Conservation (phyloP, 2,329 filamentous ascomycete genomes). For the Penicillium sp. region DNA sequence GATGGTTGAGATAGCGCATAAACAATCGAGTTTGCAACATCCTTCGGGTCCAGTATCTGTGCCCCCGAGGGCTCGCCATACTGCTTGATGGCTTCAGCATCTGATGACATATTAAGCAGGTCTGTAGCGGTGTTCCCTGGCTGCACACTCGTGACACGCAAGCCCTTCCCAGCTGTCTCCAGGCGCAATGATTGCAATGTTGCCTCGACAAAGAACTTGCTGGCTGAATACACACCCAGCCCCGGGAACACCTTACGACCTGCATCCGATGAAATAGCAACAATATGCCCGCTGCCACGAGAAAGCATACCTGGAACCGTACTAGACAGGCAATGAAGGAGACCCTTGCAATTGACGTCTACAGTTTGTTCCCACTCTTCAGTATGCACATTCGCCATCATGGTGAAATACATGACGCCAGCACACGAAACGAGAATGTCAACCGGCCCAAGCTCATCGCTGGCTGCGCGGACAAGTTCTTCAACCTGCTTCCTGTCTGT, state of each 20-base stretch:
- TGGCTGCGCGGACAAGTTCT: constrained; percentile 57
- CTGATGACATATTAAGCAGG: constrained; percentile 69
- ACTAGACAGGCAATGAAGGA: constrained; percentile 67
- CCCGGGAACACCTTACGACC: constrained; percentile 79
- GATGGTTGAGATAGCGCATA: constrained; percentile 70
- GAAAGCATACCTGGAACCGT: constrained; percentile 68
- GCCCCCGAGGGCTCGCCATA: constrained; percentile 72
- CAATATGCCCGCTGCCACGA: constrained; percentile 67
- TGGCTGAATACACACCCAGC: constrained; percentile 75
- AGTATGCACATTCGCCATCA: constrained; percentile 72
- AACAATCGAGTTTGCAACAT: constrained; percentile 69
- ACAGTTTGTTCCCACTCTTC: constrained; percentile 80
- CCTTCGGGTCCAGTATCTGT: constrained; percentile 67
- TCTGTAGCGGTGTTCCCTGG: constrained; percentile 74
- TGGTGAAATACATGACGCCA: constrained; percentile 84
- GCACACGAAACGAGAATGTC: constrained; percentile 78
- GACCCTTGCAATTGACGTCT: constrained; percentile 81
- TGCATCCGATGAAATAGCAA: constrained; percentile 78
- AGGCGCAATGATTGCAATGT: constrained; percentile 70
- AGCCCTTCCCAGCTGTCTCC: constrained; percentile 69
- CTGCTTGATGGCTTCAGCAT: constrained; percentile 72
- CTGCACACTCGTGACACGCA: constrained; percentile 71
- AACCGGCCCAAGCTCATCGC: constrained; percentile 63
- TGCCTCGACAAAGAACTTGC: constrained; percentile 82
- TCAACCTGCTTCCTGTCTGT: constrained; percentile 64